A percentile compares a stretch with the other conserved stretches of the same genome.
phyloP scores from a whole-genome alignment of 164 flowering plant species.

The Saururus chinensis region DNA sequence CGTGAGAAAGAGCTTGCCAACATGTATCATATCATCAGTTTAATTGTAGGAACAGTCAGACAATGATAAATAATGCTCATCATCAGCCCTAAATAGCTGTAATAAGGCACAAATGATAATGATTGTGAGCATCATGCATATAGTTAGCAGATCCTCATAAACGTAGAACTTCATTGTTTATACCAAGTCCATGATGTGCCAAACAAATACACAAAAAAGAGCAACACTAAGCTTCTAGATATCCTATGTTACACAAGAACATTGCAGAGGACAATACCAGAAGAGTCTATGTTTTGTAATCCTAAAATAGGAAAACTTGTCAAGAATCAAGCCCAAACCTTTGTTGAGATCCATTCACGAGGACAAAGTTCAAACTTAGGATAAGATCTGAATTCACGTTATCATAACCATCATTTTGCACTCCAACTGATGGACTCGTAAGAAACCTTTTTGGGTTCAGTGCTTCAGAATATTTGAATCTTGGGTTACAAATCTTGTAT shows the following conservation, averaged over 20 bases:
- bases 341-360: constrained; percentile 49
- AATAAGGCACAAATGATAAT: too few relatives aligned
- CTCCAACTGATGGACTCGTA: constrained; percentile 83
- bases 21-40: too few relatives aligned
- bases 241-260: background rate
- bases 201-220: too few relatives aligned
- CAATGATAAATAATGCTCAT: too few relatives aligned
- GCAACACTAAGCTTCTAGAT: too few relatives aligned
- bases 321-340: constrained; percentile 43
- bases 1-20: too few relatives aligned
- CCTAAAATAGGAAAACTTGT: background rate
- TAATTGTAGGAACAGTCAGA: too few relatives aligned
- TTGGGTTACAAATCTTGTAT: constrained; percentile 74
- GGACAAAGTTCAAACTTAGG: constrained; percentile 51
- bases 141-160: too few relatives aligned
- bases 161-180: too few relatives aligned
- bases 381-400: constrained; percentile 94
- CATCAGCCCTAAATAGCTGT: too few relatives aligned
- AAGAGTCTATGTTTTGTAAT: background rate
- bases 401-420: constrained; percentile 90
- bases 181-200: too few relatives aligned
- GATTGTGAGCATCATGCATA: too few relatives aligned
- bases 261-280: background rate
- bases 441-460: constrained; percentile 73
- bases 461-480: constrained; percentile 71